Percentiles rank a stretch among this genome's conserved stretches.
Evolutionary conservation across 1,284 basidiomycete species (phyloP).

Genomic region (Kwoniella shivajii): DNA sequence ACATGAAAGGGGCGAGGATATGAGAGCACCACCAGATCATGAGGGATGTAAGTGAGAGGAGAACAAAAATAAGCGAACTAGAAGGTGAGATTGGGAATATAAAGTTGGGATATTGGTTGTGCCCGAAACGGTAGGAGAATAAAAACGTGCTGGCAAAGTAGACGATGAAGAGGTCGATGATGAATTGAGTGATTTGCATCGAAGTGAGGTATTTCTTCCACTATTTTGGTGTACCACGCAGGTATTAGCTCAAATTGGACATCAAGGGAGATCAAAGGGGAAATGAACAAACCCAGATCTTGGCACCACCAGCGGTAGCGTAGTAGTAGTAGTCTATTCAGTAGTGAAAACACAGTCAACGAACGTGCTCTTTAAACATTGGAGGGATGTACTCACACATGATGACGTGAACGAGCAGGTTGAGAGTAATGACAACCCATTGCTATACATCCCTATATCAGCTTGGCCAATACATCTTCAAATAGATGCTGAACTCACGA

Average conservation of each 20-base stretch:
- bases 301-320: constrained; percentile 90
- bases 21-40: background rate
- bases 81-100: constrained; percentile 58
- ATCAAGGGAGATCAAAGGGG: background rate
- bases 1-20: background rate
- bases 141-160: constrained; percentile 85
- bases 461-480: too few species aligned
- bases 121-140: constrained; percentile 57
- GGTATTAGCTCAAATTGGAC: too few species aligned
- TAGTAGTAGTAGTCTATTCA: constrained; percentile 90
- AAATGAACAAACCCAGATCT: constrained; percentile 75
- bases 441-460: constrained; percentile 61
- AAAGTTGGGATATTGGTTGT: constrained; percentile 63
- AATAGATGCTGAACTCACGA: too few species aligned
- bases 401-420: constrained; percentile 92
- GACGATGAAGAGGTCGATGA: constrained; percentile 84
- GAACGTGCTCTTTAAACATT: background rate
- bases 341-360: background rate
- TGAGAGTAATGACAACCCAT: constrained; percentile 93
- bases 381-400: constrained; percentile 73
- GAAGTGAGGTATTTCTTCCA: constrained; percentile 76
- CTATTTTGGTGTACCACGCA: constrained; percentile 27
- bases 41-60: background rate
- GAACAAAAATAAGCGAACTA: constrained; percentile 48
- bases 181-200: constrained; percentile 93